Evolutionary conservation across 805 yeast species (phyloP).

Genomic region (Metschnikowia sp.): DNA sequence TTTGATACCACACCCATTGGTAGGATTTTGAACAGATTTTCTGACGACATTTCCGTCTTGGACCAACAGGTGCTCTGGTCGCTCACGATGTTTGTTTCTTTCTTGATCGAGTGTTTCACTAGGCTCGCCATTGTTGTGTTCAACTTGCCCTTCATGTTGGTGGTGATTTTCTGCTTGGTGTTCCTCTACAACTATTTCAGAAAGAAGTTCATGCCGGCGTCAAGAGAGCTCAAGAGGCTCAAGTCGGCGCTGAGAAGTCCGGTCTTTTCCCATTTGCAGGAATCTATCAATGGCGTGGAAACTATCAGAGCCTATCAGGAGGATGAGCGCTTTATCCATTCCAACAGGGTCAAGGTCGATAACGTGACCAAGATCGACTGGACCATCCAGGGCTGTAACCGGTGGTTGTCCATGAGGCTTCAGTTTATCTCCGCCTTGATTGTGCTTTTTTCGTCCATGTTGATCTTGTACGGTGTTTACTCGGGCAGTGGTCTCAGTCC

Average conservation of each 20-base stretch:
- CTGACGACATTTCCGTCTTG: slow-evolving; percentile 34
- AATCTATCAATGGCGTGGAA: slow-evolving; percentile 35
- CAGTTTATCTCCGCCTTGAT: slow-evolving; percentile 34
- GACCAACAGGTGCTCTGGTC: slow-evolving; percentile 35
- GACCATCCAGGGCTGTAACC: slow-evolving; percentile 22
- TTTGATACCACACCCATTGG: slow-evolving; percentile 43
- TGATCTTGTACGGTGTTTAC: slow-evolving; percentile 26
- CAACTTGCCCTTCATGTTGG: slow-evolving; percentile 32
- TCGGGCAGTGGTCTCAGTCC: slow-evolving; percentile 25
- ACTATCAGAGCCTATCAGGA: slow-evolving; percentile 33
- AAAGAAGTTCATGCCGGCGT: slow-evolving; percentile 31
- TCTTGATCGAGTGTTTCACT: slow-evolving; percentile 23
- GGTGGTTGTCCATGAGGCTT: slow-evolving; percentile 39
- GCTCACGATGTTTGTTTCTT: slow-evolving; percentile 23
- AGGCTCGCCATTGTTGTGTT: slow-evolving; percentile 30
- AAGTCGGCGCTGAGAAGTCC: slow-evolving; percentile 32
- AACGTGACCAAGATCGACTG: slow-evolving; percentile 21
- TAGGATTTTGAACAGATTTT: slow-evolving; percentile 36
- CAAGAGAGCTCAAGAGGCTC: slow-evolving; percentile 33
- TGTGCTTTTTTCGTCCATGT: slow-evolving; percentile 27
- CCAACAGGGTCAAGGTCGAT: slow-evolving; percentile 25
- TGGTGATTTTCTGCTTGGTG: slow-evolving; percentile 25
- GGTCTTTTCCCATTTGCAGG: slow-evolving; percentile 34
- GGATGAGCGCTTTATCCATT: slow-evolving; percentile 26
- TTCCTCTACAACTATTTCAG: slow-evolving; percentile 31